Conservation (phyloP, 2,329 filamentous ascomycete genomes). For the Periconia sp. region DNA sequence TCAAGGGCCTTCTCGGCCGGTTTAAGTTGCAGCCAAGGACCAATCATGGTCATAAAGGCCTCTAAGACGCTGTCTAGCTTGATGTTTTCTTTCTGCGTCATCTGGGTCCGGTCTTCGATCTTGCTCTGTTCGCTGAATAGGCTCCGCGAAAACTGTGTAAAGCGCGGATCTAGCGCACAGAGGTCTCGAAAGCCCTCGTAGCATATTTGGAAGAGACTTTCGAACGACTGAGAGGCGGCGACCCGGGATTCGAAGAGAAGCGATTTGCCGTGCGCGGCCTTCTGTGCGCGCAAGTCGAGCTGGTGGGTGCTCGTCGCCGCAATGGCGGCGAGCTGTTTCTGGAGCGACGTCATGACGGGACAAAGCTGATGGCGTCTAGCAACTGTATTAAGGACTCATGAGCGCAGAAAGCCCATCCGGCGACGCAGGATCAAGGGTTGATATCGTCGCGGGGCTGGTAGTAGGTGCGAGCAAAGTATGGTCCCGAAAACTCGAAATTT, state of each 20-base stretch:
- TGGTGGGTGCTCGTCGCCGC: constrained; percentile 88
- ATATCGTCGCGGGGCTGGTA: constrained; percentile 24
- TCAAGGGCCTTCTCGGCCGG: constrained; percentile 91
- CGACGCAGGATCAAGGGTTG: constrained; percentile 16
- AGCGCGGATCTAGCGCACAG: constrained; percentile 83
- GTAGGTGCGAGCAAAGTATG: not conserved
- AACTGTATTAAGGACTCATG: not conserved
- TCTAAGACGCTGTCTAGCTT: constrained; percentile 80
- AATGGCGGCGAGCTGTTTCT: constrained; percentile 92
- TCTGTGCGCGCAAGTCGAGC: constrained; percentile 91
- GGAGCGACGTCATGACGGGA: constrained; percentile 80
- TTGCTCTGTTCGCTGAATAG: constrained; percentile 96
- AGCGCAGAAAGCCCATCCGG: constrained; percentile 31
- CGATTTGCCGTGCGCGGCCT: constrained; percentile 89
- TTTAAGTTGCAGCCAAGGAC: constrained; percentile 77
- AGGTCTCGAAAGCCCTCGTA: constrained; percentile 89
- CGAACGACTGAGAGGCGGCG: constrained; percentile 87
- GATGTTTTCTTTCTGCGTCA: constrained; percentile 81
- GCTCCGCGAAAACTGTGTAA: constrained; percentile 73
- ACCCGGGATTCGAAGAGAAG: constrained; percentile 88
- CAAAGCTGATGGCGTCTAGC: constrained; percentile 1
- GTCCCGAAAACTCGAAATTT: constrained; percentile 3
- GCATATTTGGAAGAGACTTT: constrained; percentile 86
- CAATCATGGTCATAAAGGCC: constrained; percentile 80
- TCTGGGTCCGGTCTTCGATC: constrained; percentile 82